Evolutionary conservation across 805 yeast genomes (phyloP).

Genomic region (Wickerhamiella slavikovae): DNA sequence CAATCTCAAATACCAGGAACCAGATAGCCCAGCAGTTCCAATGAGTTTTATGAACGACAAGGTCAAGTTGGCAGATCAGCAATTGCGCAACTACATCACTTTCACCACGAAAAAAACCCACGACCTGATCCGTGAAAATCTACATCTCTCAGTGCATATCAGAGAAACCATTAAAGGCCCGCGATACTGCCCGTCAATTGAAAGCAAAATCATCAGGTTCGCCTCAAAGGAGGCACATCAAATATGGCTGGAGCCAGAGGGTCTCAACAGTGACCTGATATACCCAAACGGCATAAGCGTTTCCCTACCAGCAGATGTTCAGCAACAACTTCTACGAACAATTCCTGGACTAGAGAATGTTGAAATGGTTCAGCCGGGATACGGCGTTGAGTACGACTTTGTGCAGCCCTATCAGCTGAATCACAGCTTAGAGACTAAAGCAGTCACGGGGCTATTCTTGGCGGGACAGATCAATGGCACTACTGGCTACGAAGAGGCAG

Average conservation of each 20-base stretch:
- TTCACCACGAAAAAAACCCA: conserved; percentile 60
- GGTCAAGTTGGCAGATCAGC: conserved; percentile 36
- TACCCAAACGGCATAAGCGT: conserved; percentile 94
- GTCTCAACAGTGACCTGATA: conserved; percentile 63
- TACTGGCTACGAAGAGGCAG: conserved; percentile 97
- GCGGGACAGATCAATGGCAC: conserved; percentile 99
- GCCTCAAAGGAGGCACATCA: conserved; percentile 56
- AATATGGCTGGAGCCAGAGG: conserved; percentile 95
- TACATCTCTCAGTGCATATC: conserved; percentile 74
- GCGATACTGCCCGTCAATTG: conserved; percentile 91
- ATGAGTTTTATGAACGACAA: conserved; percentile 66
- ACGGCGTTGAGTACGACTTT: conserved; percentile 97
- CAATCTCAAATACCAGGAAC: conserved; percentile 44
- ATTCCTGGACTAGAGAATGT: conserved; percentile 83
- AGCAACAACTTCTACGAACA: conserved; percentile 45
- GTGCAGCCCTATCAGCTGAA: conserved; percentile 80
- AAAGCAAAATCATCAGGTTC: conserved; percentile 67
- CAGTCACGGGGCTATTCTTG: conserved; percentile 53
- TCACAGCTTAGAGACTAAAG: conserved; percentile 61
- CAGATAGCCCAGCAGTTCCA: conserved; percentile 73
- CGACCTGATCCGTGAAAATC: conserved; percentile 40
- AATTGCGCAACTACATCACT: conserved; percentile 58
- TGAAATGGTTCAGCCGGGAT: conserved; percentile 82
- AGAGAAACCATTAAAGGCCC: conserved; percentile 92
- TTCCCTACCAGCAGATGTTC: conserved; percentile 92